These are phyloP conservation scores for Eucalyptus decipiens DNA, from an alignment of 345 rosid species.

Conservation along the genomic window DNA sequence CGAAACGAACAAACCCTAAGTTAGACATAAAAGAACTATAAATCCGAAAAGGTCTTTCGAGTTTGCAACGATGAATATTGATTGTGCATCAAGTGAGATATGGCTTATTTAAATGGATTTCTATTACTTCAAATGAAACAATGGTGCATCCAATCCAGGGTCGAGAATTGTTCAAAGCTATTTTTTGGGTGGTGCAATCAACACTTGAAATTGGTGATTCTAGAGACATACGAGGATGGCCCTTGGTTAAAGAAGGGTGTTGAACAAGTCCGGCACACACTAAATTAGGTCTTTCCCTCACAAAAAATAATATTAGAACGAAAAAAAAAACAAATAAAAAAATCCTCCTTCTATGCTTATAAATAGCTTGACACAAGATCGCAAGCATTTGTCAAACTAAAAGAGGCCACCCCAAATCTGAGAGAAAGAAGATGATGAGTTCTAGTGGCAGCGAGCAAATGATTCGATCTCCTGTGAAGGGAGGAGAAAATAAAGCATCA, in stretches of 20 bases:
- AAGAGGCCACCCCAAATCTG: background rate
- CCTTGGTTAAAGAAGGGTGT: background rate
- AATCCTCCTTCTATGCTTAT: background rate
- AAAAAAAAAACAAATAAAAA: background rate
- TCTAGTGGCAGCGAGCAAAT: background rate
- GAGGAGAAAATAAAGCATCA: background rate
- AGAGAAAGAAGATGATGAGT: background rate
- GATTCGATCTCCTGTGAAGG: background rate
- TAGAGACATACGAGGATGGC: background rate
- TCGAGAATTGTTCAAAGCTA: background rate
- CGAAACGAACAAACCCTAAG: too few relatives aligned
- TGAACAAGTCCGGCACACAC: background rate
- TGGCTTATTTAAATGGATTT: background rate
- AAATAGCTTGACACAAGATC: background rate
- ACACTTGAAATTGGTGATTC: background rate
- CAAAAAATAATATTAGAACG: background rate
- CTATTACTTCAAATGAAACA: background rate
- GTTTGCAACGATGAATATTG: background rate
- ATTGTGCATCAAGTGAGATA: background rate
- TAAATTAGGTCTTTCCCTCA: background rate
- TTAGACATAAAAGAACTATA: background rate
- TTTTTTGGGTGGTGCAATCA: background rate
- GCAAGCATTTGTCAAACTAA: background rate
- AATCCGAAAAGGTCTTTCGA: background rate
- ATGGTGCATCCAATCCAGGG: background rate